Evolutionary conservation across 805 yeast species (phyloP).

Genomic region (Wickerhamiella dianesei): DNA sequence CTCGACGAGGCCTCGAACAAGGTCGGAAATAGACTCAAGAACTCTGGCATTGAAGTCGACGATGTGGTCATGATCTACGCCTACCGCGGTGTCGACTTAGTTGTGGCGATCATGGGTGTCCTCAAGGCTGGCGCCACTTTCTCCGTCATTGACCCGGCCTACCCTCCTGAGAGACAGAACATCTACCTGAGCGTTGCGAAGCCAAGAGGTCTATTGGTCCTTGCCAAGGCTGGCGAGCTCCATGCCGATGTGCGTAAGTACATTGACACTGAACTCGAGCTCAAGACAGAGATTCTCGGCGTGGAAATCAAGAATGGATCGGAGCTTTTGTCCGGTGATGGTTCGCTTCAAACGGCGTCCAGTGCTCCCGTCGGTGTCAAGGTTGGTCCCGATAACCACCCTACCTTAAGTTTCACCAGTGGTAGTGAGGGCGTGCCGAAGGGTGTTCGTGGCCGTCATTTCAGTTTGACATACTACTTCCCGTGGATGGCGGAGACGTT

Average conservation of each 20-base stretch:
- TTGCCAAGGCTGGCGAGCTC: conserved; percentile 77
- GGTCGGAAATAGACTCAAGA: conserved; percentile 76
- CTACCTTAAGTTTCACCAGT: conserved; percentile 90
- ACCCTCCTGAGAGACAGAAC: conserved; percentile 96
- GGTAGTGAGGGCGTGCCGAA: conserved; percentile 98
- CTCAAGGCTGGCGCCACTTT: conserved; percentile 97
- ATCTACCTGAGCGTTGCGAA: conserved; percentile 84
- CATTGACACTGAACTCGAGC: conserved; percentile 55
- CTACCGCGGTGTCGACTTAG: conserved; percentile 90
- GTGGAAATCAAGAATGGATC: conserved; percentile 48
- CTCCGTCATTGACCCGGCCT: conserved; percentile 97
- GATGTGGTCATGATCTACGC: conserved; percentile 98
- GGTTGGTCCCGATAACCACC: conserved; percentile 96
- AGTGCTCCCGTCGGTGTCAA: conserved; percentile 37
- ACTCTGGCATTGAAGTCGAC: conserved; percentile 72
- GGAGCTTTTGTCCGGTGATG: conserved; percentile 39
- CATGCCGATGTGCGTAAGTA: conserved; percentile 68
- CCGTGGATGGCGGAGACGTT: conserved; percentile 96
- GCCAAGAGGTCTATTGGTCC: conserved; percentile 81
- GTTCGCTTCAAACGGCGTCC: conserved; percentile 26
- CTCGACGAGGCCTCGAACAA: conserved; percentile 87
- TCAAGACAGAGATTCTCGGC: conserved; percentile 61
- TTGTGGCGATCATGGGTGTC: conserved; percentile 96
- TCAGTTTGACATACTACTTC: conserved; percentile 90
- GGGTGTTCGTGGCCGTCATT: conserved; percentile 97